Percentiles rank a stretch among this genome's conserved stretches.
Conservation (phyloP, 768 basidiomycete species). For the Boletellus emodensis region DNA sequence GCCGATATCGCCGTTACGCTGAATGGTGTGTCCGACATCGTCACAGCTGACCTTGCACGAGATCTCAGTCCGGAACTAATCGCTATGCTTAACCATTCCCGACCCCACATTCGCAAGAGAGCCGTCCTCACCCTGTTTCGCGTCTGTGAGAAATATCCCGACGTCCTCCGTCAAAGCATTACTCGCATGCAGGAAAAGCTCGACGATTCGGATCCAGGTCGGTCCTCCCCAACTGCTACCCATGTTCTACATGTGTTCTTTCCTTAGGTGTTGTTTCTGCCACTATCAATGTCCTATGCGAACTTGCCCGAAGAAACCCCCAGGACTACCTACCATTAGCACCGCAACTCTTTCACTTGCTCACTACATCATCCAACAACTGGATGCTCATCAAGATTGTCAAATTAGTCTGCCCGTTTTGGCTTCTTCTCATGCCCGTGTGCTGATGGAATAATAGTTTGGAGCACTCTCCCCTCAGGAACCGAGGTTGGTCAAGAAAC, state of each 20-base stretch:
- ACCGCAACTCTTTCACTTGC: slow-evolving; percentile 86
- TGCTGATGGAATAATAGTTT: slow-evolving; percentile 53
- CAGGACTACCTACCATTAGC: slow-evolving; percentile 80
- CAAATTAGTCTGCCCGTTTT: slow-evolving; percentile 67
- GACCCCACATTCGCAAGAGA: slow-evolving; percentile 83
- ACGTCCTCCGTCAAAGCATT: slow-evolving; percentile 63
- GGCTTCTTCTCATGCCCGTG: background rate
- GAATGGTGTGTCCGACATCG: slow-evolving; percentile 79
- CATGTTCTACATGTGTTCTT: background rate
- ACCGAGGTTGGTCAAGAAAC: slow-evolving; percentile 89
- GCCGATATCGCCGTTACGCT: slow-evolving; percentile 72
- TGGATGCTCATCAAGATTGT: slow-evolving; percentile 99
- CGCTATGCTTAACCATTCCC: slow-evolving; percentile 85
- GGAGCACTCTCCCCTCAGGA: slow-evolving; percentile 89
- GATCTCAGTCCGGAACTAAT: slow-evolving; percentile 85
- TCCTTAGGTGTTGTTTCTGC: slow-evolving; percentile 83
- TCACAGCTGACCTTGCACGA: slow-evolving; percentile 84
- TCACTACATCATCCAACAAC: slow-evolving; percentile 94
- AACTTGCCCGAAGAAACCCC: slow-evolving; percentile 79
- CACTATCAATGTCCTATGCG: slow-evolving; percentile 91
- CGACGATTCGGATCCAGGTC: slow-evolving; percentile 73
- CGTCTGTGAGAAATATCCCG: slow-evolving; percentile 78
- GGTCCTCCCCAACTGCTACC: background rate
- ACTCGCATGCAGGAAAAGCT: slow-evolving; percentile 72
- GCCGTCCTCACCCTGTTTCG: slow-evolving; percentile 84